Evolutionary conservation across 495 filamentous ascomycete species (phyloP), one percentile per base, ranked within the genome.

Genomic region (Glarea lozoyensis): DNA sequence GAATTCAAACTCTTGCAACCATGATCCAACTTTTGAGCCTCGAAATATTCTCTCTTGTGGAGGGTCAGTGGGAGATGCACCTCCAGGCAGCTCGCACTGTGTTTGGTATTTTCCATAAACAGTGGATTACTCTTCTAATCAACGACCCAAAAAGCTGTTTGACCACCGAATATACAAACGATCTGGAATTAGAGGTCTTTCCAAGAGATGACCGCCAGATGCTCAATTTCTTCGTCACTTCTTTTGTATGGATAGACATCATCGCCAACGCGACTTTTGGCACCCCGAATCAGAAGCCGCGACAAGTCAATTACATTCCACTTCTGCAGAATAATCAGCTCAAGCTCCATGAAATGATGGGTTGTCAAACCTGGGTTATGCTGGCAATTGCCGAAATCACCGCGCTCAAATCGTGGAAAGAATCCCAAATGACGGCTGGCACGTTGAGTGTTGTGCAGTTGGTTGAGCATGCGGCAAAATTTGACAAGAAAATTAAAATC

Each of bases 51-150:
- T 35, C 15, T 18, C 15, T 43, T 12, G 11, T 36, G 10, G 41
- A 22, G 13, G 41, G 41, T 13, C 30, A 43, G 10, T 43, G 41
- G 41, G 41, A 43, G 18, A 22, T 43, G 16, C 41, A 43, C 30
- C 17, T 43, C 2, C 29, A 43, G 18, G 41, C 30, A 10, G 29
- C 41, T 17, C 13, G 29, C 12, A 43, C 19, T 10, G n/a, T 43
- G 15, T 13, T 43, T n/a, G 41, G 29, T 7, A 43, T 43, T 29
- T 35, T 43, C 13, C 29, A 43, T 10, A 23, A 33, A 2, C 34
- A 43, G 13, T 43, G 18, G 29, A n/a, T n/a, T n/a, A n/a, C n/a
- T n/a, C n/a, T n/a, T n/a, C n/a, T n/a, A n/a, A n/a, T n/a, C n/a
- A n/a, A n/a, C n/a, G n/a, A n/a, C n/a, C n/a, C n/a, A n/a, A n/a